These are phyloP conservation scores for Heliamphora exappendiculata DNA, from an alignment of 148 eudicot genomes.

Conservation along the genomic window DNA sequence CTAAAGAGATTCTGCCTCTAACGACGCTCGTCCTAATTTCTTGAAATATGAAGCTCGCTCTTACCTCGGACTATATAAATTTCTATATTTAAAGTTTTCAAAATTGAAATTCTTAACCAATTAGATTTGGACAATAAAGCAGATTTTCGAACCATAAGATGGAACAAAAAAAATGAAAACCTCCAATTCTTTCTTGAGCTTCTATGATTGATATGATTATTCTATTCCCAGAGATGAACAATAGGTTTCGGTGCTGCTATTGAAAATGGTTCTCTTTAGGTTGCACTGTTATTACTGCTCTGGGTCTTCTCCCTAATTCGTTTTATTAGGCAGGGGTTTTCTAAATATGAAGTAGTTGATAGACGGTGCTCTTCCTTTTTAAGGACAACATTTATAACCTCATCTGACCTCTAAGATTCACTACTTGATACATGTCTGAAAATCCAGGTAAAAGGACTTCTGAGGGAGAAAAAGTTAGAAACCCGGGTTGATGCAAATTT, in stretches of 20 bases:
- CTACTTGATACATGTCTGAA: background rate
- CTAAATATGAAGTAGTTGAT: background rate
- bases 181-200: background rate
- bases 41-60: background rate
- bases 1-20: background rate
- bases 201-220: background rate
- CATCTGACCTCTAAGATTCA: background rate
- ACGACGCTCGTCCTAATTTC: background rate
- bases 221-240: background rate
- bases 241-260: background rate
- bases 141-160: background rate
- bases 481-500: slow-evolving; percentile 41
- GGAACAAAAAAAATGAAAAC: slow-evolving; percentile 3
- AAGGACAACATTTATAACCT: background rate
- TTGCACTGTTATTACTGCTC: too few relatives aligned
- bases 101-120: background rate
- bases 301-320: background rate
- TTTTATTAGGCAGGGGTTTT: background rate
- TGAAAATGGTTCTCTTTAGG: background rate
- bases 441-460: slow-evolving; percentile 48
- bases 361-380: background rate
- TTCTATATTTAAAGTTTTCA: background rate
- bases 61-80: background rate
- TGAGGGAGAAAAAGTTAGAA: slow-evolving; percentile 46
- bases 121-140: background rate